These are phyloP conservation scores for Gossypium schwendimanii DNA, from an alignment of 441 rosid species.

Conservation along the genomic window DNA sequence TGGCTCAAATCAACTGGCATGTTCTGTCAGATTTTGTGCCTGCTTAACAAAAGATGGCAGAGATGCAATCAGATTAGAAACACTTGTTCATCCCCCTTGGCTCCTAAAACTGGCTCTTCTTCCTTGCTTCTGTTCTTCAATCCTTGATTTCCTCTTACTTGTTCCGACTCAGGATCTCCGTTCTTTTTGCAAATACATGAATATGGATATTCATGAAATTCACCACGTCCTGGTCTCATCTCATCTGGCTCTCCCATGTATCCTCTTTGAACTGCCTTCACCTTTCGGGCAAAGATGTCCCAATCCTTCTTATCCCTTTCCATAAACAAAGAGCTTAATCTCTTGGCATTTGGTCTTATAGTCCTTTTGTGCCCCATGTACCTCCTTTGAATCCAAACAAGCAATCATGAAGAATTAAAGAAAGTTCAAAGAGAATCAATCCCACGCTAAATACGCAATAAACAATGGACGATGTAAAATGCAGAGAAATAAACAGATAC, in stretches of 20 bases:
- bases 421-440: background rate
- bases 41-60: background rate
- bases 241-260: conserved; percentile 97
- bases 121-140: conserved; percentile 14
- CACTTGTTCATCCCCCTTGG: conserved; percentile 27
- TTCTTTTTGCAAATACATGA: conserved; percentile 57
- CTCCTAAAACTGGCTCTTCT: conserved; percentile 21
- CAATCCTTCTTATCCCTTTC: conserved; percentile 61
- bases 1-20: conserved; percentile 4
- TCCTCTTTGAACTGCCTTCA: conserved; percentile 80
- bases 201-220: conserved; percentile 81
- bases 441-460: background rate
- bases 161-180: conserved; percentile 8
- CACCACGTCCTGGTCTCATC: conserved; percentile 76
- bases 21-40: background rate
- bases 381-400: conserved; percentile 44
- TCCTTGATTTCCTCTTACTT: conserved; percentile 18
- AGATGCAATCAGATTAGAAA: background rate
- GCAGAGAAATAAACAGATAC: background rate
- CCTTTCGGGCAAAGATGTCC: conserved; percentile 71
- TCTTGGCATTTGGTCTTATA: conserved; percentile 85
- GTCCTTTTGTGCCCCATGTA: conserved; percentile 94
- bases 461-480: background rate
- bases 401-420: conserved; percentile 9
- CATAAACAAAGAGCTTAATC: conserved; percentile 71